phyloP scores from a whole-genome alignment of 441 rosid genomes.

The Metrosideros polymorpha region DNA sequence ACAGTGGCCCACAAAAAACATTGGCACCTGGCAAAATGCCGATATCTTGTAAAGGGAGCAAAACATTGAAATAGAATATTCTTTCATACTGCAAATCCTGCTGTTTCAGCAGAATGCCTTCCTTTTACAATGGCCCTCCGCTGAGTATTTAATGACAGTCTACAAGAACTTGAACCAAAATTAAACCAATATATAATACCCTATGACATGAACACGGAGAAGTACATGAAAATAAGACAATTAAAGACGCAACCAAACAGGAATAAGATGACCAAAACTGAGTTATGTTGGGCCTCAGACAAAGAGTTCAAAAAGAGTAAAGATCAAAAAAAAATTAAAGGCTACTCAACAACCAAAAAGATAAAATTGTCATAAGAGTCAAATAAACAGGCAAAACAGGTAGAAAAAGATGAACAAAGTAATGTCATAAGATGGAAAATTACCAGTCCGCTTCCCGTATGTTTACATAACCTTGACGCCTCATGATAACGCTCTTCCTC shows the following conservation, averaged over 20 bases:
- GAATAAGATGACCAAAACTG: not conserved
- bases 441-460: slow-evolving; percentile 95
- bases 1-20: not conserved
- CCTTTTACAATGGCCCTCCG: not conserved
- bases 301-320: not conserved
- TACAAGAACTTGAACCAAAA: not conserved
- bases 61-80: not conserved
- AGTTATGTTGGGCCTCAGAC: not conserved
- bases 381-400: not conserved
- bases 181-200: not conserved
- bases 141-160: not conserved
- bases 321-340: not conserved
- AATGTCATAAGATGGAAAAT: not conserved
- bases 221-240: not conserved
- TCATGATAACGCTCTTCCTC: slow-evolving; percentile 79
- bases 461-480: slow-evolving; percentile 67
- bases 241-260: not conserved
- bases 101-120: not conserved
- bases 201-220: not conserved
- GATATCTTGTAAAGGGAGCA: not conserved
- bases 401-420: not conserved
- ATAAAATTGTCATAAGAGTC: not conserved
- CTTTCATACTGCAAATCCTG: not conserved
- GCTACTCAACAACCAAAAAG: not conserved
- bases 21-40: not conserved